Conservation (phyloP, 805 yeast genomes). For the Candida jianshihensis region DNA sequence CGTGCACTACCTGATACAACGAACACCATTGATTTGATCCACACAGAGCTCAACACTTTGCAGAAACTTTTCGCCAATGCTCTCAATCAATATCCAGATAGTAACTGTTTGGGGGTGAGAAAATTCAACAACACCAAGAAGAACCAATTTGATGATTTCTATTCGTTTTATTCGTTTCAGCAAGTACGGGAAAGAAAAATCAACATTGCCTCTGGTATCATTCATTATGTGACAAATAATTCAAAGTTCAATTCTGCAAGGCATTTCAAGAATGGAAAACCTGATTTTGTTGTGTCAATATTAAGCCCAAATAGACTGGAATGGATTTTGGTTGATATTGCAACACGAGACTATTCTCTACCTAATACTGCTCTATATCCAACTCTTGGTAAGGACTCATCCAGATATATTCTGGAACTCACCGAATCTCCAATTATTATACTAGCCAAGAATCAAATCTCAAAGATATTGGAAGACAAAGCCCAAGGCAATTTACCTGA, state of each 20-base stretch:
- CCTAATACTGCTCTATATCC: slow-evolving; percentile 46
- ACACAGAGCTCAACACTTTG: slow-evolving; percentile 35
- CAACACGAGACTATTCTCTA: slow-evolving; percentile 48
- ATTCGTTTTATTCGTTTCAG: slow-evolving; percentile 22
- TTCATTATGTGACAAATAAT: slow-evolving; percentile 21
- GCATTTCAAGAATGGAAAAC: slow-evolving; percentile 8
- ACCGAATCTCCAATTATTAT: slow-evolving; percentile 58
- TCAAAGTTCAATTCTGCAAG: slow-evolving; percentile 6
- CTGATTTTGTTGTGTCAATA: slow-evolving; percentile 44
- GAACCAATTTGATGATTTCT: slow-evolving; percentile 16
- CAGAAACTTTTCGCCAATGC: slow-evolving; percentile 31
- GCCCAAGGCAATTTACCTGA: slow-evolving; percentile 22
- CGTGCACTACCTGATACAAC: neutral
- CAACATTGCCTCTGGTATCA: slow-evolving; percentile 34
- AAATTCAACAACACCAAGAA: slow-evolving; percentile 16
- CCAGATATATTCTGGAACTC: slow-evolving; percentile 51
- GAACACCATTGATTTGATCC: slow-evolving; percentile 20
- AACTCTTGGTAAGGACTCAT: slow-evolving; percentile 49
- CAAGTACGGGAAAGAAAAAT: slow-evolving; percentile 27
- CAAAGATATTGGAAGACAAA: slow-evolving; percentile 37
- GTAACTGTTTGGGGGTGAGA: slow-evolving; percentile 33
- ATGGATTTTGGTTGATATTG: slow-evolving; percentile 63
- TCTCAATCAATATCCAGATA: slow-evolving; percentile 20
- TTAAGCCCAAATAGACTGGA: slow-evolving; percentile 50
- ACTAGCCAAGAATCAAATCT: slow-evolving; percentile 42